These are phyloP conservation scores for Tubosaeta sp. DNA, from an alignment of 768 basidiomycete genomes.

Conservation along the genomic window DNA sequence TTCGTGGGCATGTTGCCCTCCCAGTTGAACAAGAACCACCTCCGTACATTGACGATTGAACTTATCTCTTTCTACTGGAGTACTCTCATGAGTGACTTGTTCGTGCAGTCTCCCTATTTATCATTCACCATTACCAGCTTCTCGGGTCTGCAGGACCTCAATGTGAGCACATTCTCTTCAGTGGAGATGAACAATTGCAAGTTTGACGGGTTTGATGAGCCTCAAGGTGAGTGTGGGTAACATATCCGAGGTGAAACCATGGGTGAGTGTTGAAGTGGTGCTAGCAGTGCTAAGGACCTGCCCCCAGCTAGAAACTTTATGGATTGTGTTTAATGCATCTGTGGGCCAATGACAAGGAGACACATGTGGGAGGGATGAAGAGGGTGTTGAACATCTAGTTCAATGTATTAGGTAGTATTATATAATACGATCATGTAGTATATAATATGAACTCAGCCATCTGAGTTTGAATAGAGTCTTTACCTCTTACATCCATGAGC, in stretches of 20 bases:
- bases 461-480: too few species aligned
- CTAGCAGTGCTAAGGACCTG: slow-evolving; percentile 19
- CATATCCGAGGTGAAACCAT: slow-evolving; percentile 13
- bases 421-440: too few species aligned
- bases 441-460: too few species aligned
- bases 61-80: slow-evolving; percentile 28
- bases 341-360: not conserved
- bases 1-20: slow-evolving; percentile 9
- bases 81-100: slow-evolving; percentile 18
- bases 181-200: slow-evolving; percentile 19
- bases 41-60: slow-evolving; percentile 16
- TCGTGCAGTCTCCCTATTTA: slow-evolving; percentile 13
- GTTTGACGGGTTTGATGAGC: slow-evolving; percentile 8
- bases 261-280: slow-evolving; percentile 16
- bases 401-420: too few species aligned
- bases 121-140: slow-evolving; percentile 15
- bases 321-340: slow-evolving; percentile 21
- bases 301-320: slow-evolving; percentile 14
- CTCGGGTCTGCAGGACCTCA: slow-evolving; percentile 11
- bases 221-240: slow-evolving; percentile 20
- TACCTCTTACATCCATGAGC: too few species aligned
- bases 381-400: too few species aligned
- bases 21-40: slow-evolving; percentile 8
- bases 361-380: not conserved
- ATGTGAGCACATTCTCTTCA: slow-evolving; percentile 18